A percentile compares a stretch with the other conserved stretches of the same genome.
These are phyloP conservation scores for Mollisia scopiformis DNA, from an alignment of 2,329 filamentous ascomycete genomes.

Conservation along the genomic window DNA sequence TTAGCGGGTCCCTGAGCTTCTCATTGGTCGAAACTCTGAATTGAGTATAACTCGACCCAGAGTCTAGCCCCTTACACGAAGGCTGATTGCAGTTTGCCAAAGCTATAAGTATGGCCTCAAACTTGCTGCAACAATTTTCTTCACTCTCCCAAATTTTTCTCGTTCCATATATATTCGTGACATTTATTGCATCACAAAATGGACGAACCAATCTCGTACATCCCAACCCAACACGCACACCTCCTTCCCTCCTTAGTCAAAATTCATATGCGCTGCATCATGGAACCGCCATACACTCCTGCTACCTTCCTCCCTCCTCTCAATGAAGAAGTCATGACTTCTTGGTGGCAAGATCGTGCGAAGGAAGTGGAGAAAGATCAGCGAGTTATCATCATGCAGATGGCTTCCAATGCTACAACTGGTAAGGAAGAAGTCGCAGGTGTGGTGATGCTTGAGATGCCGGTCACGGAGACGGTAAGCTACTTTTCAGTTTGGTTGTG, in stretches of 20 bases:
- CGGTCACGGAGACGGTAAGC: constrained; percentile 57
- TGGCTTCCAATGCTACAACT: constrained; percentile 41
- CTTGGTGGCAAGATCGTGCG: constrained; percentile 59
- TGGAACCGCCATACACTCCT: constrained; percentile 53
- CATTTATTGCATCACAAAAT: constrained; percentile 6
- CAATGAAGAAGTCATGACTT: constrained; percentile 55
- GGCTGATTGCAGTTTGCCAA: too few species aligned
- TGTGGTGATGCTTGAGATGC: constrained; percentile 56
- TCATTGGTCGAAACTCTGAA: neutral
- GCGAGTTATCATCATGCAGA: constrained; percentile 56
- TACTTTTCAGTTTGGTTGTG: too few species aligned
- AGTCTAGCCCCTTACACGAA: too few species aligned
- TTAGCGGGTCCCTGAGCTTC: neutral
- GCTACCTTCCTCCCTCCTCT: constrained; percentile 64
- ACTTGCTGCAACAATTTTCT: neutral
- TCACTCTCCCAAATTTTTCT: neutral
- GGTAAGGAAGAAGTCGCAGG: constrained; percentile 53
- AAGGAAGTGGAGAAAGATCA: constrained; percentile 48
- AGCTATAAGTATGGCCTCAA: too few species aligned
- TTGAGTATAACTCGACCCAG: too few species aligned
- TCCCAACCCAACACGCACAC: constrained; percentile 48
- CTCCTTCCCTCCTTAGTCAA: constrained; percentile 59
- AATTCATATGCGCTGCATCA: constrained; percentile 62
- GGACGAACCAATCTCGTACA: constrained; percentile 41
- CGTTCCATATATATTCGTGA: neutral